phyloP scores from a whole-genome alignment of 495 filamentous ascomycete species.

The Penicillium pancosmium region DNA sequence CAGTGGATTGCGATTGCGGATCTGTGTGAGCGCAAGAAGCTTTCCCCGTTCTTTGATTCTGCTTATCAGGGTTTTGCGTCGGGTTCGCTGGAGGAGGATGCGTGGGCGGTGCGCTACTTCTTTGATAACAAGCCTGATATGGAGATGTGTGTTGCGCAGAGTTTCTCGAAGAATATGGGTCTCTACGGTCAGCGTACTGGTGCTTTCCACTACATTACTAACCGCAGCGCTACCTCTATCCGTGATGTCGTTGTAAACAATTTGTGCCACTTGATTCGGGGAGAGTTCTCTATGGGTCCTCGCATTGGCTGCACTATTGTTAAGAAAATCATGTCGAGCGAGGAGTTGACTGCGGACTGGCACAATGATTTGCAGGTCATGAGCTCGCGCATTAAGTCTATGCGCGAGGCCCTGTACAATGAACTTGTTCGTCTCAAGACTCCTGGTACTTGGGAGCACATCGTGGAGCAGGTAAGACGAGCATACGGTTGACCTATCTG shows the following conservation, averaged over 20 bases:
- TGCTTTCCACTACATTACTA: slow-evolving; percentile 51
- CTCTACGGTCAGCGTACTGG: slow-evolving; percentile 57
- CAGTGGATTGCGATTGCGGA: slow-evolving; percentile 57
- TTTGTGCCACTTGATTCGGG: slow-evolving; percentile 50
- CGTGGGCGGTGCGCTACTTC: slow-evolving; percentile 58
- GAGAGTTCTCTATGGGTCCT: slow-evolving; percentile 54
- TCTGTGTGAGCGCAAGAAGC: slow-evolving; percentile 50
- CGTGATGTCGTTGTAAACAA: slow-evolving; percentile 45
- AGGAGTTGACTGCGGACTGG: slow-evolving; percentile 49
- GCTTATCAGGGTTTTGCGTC: slow-evolving; percentile 62
- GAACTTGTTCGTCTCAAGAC: slow-evolving; percentile 47
- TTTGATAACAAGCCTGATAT: slow-evolving; percentile 51
- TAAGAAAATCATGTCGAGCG: slow-evolving; percentile 47
- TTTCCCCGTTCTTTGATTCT: slow-evolving; percentile 60
- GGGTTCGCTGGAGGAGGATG: slow-evolving; percentile 54
- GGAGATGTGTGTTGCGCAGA: slow-evolving; percentile 55
- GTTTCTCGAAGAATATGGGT: slow-evolving; percentile 60
- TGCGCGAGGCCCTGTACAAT: slow-evolving; percentile 49
- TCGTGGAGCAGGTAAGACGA: slow-evolving; percentile 45
- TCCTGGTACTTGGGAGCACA: slow-evolving; percentile 54
- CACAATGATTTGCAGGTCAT: slow-evolving; percentile 51
- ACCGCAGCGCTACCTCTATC: slow-evolving; percentile 31
- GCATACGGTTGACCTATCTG: not conserved
- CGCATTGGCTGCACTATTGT: slow-evolving; percentile 53
- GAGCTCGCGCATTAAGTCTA: slow-evolving; percentile 53